Conservation (phyloP, 2,329 filamentous ascomycete genomes). For the Macrophomina phaseolina region DNA sequence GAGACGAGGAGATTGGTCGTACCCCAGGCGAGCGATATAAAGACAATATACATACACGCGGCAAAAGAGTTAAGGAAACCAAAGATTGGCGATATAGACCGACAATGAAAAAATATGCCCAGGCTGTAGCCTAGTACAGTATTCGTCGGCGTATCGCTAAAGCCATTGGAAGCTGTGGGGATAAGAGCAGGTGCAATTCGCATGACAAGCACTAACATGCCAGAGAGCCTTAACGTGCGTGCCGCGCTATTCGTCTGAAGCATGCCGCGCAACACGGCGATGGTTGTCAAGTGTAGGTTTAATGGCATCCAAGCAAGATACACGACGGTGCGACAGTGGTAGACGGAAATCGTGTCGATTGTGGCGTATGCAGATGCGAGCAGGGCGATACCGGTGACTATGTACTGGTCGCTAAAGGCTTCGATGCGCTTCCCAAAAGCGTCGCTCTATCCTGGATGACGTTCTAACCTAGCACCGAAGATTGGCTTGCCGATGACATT, state of each 20-base stretch:
- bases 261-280: slow-evolving; percentile 30
- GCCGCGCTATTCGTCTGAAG: slow-evolving; percentile 29
- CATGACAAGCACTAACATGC: slow-evolving; percentile 17
- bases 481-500: not conserved
- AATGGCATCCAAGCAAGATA: slow-evolving; percentile 33
- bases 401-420: slow-evolving; percentile 32
- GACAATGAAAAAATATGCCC: not conserved
- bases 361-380: slow-evolving; percentile 29
- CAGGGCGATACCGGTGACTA: slow-evolving; percentile 32
- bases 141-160: not conserved
- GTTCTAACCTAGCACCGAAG: not conserved
- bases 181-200: slow-evolving; percentile 11
- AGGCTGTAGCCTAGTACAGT: not conserved
- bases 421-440: slow-evolving; percentile 27
- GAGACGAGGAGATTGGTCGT: not conserved
- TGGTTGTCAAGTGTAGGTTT: slow-evolving; percentile 31
- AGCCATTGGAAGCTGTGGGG: not conserved
- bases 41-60: not conserved
- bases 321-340: slow-evolving; percentile 32
- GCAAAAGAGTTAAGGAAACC: not conserved
- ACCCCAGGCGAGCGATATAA: not conserved
- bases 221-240: slow-evolving; percentile 31
- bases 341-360: slow-evolving; percentile 5
- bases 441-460: not conserved
- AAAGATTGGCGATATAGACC: not conserved